Evolutionary conservation across 805 yeast species (phyloP), one percentile per base, ranked within the genome.

Genomic region (Candida endomychidarum): DNA sequence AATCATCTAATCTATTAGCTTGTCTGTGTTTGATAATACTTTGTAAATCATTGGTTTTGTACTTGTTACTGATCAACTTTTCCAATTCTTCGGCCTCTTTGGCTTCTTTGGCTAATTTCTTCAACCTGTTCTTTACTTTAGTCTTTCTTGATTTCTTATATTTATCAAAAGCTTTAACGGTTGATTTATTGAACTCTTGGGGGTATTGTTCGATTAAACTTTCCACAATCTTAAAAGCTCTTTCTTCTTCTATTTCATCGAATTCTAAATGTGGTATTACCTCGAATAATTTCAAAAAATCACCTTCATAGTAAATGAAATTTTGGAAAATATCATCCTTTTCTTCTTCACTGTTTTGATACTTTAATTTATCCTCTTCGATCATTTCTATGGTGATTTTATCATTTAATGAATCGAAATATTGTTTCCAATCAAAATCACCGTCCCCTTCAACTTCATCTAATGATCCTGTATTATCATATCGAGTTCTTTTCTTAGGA

Each of bases 261-360:
- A 82, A 71, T 46, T 83, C 89, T 38, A 85, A 70, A 60, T 89
- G 96, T 8, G 93, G 84, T 3, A 89, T 81, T 23, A 72, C 69
- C 56, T 87, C 95, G 54, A 88, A 84, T 5, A 88, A 63, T 37
- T 69, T 67, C 33, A 81, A 65, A 51, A 88, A 77, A 51, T 86
- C 86, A 4, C 96, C 96, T 10, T 77, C 72, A 32, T 72, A 70
- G 49, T 69, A 76, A 7, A 67, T 58, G 63, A 83, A 83, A 35
- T 74, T 69, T 33, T 76, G 74, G 30, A 78, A 42, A n/a, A 89
- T 71, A 53, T 89, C 96, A 3, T 63, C 65, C 33, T 52, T 56
- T 48, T 82, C 89, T 48, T 81, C 86, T 4, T 51, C 52, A n/a
- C 81, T 72, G 3, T 69, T 74, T 50, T 83, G 87, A 53, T 88